A percentile compares a stretch with the other conserved stretches of the same genome.
Evolutionary conservation across 202 grass and related monocot genomes (phyloP).

Genomic region (Schoenoplectus tabernaemontani): DNA sequence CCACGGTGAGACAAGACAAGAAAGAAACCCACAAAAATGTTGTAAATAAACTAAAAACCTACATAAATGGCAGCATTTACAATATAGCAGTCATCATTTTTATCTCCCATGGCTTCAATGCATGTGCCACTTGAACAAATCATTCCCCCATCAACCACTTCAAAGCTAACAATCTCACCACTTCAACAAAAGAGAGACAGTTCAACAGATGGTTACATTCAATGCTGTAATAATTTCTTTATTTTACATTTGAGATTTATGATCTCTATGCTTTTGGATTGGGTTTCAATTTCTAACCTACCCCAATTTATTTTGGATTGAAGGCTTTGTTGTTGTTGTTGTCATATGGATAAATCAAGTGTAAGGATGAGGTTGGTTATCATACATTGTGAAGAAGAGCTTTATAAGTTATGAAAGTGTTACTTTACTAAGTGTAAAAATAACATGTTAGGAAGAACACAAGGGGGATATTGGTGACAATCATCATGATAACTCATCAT

Average conservation of each 20-base stretch:
- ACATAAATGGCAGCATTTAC: conserved; percentile 86
- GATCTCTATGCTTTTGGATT: too few relatives aligned
- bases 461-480: background rate
- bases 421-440: background rate
- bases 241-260: too few relatives aligned
- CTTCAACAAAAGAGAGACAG: conserved; percentile 25
- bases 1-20: background rate
- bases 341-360: background rate
- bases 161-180: conserved; percentile 70
- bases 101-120: conserved; percentile 96
- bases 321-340: too few relatives aligned
- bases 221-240: background rate
- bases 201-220: conserved; percentile 9
- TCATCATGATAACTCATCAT: background rate
- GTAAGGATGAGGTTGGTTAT: background rate
- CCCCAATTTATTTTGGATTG: too few relatives aligned
- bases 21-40: background rate
- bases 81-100: conserved; percentile 94
- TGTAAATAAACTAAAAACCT: conserved; percentile 46
- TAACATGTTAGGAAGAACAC: too few relatives aligned
- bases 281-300: too few relatives aligned
- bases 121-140: conserved; percentile 81
- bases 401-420: background rate
- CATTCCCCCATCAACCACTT: conserved; percentile 85
- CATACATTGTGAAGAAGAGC: background rate